A percentile compares a stretch with the other conserved stretches of the same genome.
These are phyloP conservation scores for Striga hermonthica DNA, from an alignment of 305 asterid species.

Conservation along the genomic window DNA sequence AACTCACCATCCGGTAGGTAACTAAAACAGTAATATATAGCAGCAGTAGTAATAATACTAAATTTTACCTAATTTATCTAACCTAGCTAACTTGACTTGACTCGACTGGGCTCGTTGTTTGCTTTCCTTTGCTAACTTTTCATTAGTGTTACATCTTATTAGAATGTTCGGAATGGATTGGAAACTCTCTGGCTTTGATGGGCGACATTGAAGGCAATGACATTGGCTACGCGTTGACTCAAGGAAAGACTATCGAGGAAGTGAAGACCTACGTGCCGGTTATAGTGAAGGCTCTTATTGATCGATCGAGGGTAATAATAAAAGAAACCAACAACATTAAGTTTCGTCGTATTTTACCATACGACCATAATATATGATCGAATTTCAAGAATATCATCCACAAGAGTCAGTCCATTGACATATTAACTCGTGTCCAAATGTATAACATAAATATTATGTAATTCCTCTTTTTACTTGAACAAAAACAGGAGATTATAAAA, in stretches of 20 bases:
- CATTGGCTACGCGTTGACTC: slow-evolving; percentile 7
- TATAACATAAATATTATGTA: too few species aligned
- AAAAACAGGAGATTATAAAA: slow-evolving; percentile 5
- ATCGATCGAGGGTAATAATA: too few species aligned
- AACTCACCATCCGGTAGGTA: background rate
- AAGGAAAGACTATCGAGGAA: slow-evolving; percentile 7
- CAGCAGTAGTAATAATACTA: background rate
- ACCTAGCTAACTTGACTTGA: too few species aligned
- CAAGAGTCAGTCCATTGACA: too few species aligned
- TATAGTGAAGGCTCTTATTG: background rate
- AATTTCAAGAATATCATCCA: too few species aligned
- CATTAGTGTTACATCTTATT: background rate
- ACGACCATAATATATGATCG: too few species aligned
- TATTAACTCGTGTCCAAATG: too few species aligned
- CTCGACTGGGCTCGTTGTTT: too few species aligned
- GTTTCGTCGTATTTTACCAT: background rate
- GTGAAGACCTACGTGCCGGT: background rate
- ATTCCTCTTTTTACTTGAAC: too few species aligned
- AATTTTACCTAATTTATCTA: background rate
- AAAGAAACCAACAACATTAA: background rate
- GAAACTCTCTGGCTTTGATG: slow-evolving; percentile 14
- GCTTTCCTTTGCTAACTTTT: background rate
- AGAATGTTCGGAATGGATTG: slow-evolving; percentile 5
- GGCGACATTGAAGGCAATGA: slow-evolving; percentile 25
- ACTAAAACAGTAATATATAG: background rate